Conservation (phyloP, 345 rosid genomes). For the Syzygium aqueum region DNA sequence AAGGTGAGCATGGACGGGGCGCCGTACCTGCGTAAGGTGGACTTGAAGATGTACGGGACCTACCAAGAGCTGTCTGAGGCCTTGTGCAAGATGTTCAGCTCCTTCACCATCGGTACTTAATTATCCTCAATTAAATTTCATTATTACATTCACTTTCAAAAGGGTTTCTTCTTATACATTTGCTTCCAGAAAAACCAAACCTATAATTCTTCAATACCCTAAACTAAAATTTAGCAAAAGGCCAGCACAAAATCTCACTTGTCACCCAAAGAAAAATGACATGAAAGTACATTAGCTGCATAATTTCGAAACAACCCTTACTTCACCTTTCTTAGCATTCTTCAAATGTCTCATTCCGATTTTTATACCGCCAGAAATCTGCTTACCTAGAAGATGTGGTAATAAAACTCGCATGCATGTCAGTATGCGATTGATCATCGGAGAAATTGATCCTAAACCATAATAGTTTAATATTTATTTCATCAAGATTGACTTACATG, state of each 20-base stretch:
- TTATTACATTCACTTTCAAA: background rate
- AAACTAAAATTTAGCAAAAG: background rate
- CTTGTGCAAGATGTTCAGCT: constrained; percentile 62
- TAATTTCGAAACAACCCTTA: background rate
- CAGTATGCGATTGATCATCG: background rate
- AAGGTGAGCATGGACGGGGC: constrained; percentile 97
- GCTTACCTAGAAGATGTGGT: background rate
- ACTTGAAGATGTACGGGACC: constrained; percentile 58
- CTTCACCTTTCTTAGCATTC: background rate
- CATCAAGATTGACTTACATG: background rate
- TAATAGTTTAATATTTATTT: background rate
- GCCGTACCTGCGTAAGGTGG: constrained; percentile 87
- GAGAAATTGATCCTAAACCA: background rate
- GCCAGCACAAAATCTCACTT: background rate
- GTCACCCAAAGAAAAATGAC: background rate
- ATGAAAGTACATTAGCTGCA: background rate
- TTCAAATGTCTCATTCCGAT: background rate
- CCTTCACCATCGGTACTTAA: constrained; percentile 58
- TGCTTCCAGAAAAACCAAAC: background rate
- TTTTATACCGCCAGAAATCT: background rate
- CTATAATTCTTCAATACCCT: background rate
- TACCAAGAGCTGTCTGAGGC: constrained; percentile 66
- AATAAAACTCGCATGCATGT: background rate
- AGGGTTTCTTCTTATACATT: background rate
- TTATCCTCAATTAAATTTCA: background rate